These are phyloP conservation scores for Verticillium longisporum DNA, from an alignment of 2,329 filamentous ascomycete genomes.

Conservation along the genomic window DNA sequence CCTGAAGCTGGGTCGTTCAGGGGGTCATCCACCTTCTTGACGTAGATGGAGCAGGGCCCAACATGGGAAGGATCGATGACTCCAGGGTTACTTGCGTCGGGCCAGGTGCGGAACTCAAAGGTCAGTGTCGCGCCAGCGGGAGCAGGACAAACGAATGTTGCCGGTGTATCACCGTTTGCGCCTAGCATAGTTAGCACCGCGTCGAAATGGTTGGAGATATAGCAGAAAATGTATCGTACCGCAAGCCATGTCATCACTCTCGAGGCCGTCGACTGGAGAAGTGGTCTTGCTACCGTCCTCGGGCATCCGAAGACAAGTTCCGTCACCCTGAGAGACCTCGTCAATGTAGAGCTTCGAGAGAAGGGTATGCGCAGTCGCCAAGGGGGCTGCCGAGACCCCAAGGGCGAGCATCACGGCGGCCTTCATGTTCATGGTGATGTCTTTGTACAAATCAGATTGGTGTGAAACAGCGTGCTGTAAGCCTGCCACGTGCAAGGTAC, in stretches of 20 bases:
- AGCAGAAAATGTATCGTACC: conserved; percentile 36
- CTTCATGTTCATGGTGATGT: conserved; percentile 27
- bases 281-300: conserved; percentile 43
- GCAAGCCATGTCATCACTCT: conserved; percentile 61
- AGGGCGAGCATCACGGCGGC: conserved; percentile 25
- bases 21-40: conserved; percentile 61
- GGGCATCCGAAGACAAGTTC: conserved; percentile 64
- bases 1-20: conserved; percentile 46
- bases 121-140: conserved; percentile 49
- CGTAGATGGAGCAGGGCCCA: conserved; percentile 67
- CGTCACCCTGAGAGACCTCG: conserved; percentile 59
- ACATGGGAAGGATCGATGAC: conserved; percentile 55
- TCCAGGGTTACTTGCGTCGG: conserved; percentile 46
- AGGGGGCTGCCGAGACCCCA: conserved; percentile 23
- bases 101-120: conserved; percentile 59
- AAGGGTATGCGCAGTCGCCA: conserved; percentile 49
- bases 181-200: not conserved
- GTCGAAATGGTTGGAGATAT: not conserved
- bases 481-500: not conserved
- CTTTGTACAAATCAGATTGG: too few species aligned
- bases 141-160: conserved; percentile 41
- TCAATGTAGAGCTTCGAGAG: conserved; percentile 60
- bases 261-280: conserved; percentile 49
- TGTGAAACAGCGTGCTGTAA: too few species aligned
- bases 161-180: conserved; percentile 18